Evolutionary conservation across 2,329 filamentous ascomycete species (phyloP).

Genomic region (Aspergillus sp.): DNA sequence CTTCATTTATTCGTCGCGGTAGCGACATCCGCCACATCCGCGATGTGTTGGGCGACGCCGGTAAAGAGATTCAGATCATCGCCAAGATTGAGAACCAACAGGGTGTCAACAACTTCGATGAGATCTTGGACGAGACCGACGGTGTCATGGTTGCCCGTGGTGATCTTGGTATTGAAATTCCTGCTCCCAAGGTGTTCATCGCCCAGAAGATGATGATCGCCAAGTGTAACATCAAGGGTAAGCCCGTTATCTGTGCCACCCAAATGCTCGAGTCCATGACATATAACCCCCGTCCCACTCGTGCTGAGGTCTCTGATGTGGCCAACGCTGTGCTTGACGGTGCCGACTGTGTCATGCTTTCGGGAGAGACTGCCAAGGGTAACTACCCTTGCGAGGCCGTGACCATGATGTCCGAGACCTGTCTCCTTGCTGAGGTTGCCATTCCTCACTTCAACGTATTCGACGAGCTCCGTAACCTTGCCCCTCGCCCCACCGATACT

Average conservation of each 20-base stretch:
- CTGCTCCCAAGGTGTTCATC: conserved; percentile 96
- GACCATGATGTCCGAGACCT: conserved; percentile 97
- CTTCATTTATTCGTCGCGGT: conserved; percentile 93
- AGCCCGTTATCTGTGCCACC: conserved; percentile 97
- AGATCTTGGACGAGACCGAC: conserved; percentile 93
- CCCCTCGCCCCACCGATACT: conserved; percentile 79
- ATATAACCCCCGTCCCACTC: conserved; percentile 97
- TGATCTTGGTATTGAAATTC: conserved; percentile 97
- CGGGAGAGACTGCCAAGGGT: conserved; percentile 98
- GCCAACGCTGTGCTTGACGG: conserved; percentile 97
- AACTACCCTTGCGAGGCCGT: conserved; percentile 91
- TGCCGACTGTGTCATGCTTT: conserved; percentile 99
- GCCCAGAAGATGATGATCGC: conserved; percentile 99
- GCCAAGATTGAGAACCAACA: conserved; percentile 99
- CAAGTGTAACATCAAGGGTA: conserved; percentile 99
- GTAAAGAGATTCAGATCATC: conserved; percentile 98
- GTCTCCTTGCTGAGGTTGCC: conserved; percentile 92
- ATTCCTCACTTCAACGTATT: conserved; percentile 97
- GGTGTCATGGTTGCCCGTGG: conserved; percentile 99
- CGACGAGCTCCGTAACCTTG: conserved; percentile 85
- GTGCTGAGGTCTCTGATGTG: conserved; percentile 97
- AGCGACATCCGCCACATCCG: conserved; percentile 94
- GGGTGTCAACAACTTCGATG: conserved; percentile 98
- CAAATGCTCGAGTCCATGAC: conserved; percentile 99
- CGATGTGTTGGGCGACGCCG: conserved; percentile 82